phyloP scores from a whole-genome alignment of 805 yeast genomes.

The Lipomyces orientalis region DNA sequence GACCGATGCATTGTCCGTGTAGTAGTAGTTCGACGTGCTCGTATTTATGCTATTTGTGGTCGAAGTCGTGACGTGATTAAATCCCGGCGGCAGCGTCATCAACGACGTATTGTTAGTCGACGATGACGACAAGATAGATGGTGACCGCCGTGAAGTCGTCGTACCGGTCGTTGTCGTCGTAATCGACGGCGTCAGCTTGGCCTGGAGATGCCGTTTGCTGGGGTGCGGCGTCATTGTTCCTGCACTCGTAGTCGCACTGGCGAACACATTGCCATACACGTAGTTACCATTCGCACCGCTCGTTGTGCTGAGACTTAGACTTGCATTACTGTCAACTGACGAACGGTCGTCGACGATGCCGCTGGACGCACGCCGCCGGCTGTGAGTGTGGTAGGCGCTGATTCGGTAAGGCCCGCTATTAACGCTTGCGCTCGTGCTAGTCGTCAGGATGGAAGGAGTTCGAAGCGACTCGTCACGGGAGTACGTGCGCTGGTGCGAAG shows the following conservation, averaged over 20 bases:
- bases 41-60: background rate
- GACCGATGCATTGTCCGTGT: slow-evolving; percentile 32
- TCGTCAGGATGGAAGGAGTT: slow-evolving; percentile 1
- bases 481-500: background rate
- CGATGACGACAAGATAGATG: slow-evolving; percentile 29
- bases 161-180: slow-evolving; percentile 18
- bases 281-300: slow-evolving; percentile 13
- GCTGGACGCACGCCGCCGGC: background rate
- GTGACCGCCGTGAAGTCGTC: slow-evolving; percentile 21
- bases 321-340: background rate
- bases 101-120: slow-evolving; percentile 34
- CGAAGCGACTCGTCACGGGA: slow-evolving; percentile 1
- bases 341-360: slow-evolving; percentile 1
- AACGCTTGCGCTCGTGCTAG: slow-evolving; percentile 1
- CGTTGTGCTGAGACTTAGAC: background rate
- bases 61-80: background rate
- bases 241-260: background rate
- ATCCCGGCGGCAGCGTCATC: slow-evolving; percentile 26
- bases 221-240: background rate
- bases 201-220: slow-evolving; percentile 5
- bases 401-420: background rate
- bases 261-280: slow-evolving; percentile 24
- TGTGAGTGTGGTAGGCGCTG: background rate
- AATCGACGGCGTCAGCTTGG: slow-evolving; percentile 7
- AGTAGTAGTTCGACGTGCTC: slow-evolving; percentile 7